Base-by-base conservation (phyloP, 2,329 filamentous ascomycete species). In the Pyricularia grisea region DNA sequence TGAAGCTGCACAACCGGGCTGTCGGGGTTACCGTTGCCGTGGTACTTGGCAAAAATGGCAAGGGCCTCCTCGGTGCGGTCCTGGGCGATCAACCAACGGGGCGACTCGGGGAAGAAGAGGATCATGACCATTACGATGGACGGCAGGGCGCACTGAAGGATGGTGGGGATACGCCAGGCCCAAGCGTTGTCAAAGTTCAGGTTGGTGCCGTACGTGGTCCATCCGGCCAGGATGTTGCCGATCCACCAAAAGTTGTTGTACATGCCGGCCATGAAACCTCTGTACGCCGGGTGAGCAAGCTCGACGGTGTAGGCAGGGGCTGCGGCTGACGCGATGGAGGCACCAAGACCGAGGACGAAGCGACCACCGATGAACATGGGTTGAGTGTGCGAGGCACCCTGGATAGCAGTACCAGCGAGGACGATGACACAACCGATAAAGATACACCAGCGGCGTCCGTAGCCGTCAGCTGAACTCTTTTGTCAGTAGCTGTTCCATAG, bases 241-340 rank as follows among this genome's bases (percentile, higher is more conserved):
- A 80, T 69, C 75, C 79, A 81, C 79, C 79, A 81, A 69, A 80
- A 79, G 67, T 79, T 81, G 72, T 81, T 81, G 72, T 79, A 75
- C 69, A 89, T 82, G 61, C 86, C 88, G 0, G 87, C 88, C 72
- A 88, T 80, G 27, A 87, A 80, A 60, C 87, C 87, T 71, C 88
- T 83, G 75, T 87, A 88, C 2, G 84, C 83, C 0, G 88, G 88
- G 73, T 90, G 88, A 1, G 86, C 82, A 69, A 88, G 81, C 75
- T 91, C 88, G 64, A 87, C 84, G 20, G 85, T 84, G 74, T 89
- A 90, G n/a, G 86, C 84, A 1, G 88, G 88, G 0, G 85, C 87
- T 5, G 87, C 86, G 3, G 85, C 83, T 5, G 84, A 83, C 4
- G 85, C 84, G 70, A 90, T 86, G 2, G 84, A 82, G 61, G 88